Base-by-base conservation (phyloP, 1,284 basidiomycete genomes). In the Rugosomyces carneus region DNA sequence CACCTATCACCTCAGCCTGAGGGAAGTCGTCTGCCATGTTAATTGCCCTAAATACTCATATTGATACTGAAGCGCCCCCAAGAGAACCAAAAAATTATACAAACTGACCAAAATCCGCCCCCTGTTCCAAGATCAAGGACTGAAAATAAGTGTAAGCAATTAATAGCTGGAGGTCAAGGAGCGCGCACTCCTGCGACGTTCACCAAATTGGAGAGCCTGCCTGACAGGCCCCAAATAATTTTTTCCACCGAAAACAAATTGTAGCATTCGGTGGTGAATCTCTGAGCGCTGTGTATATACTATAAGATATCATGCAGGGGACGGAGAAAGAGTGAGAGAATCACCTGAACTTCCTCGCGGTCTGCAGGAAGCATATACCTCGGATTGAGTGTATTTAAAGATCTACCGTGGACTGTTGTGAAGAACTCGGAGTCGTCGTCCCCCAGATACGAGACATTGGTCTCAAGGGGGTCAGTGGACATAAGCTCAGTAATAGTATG, bases 101-200 rank as follows among this genome's bases (percentile, higher is more conserved):
- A 32, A 10, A 29, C 66, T 49, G 45, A 80, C 80, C 81, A 84
- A 27, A 65, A 60, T 7, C 82, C 81, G 9, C 70, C 72, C 11
- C 81, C 81, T 2, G 81, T 83, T n/a, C 81, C 81, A 48, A 84
- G 64, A 62, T 84, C 81, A 32, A 84, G 73, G 35, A 84, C 71
- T 62, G 62, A 37, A 55, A 37, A 23, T 61, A 38, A 5, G 13
- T 60, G 62, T 7, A 16, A 26, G 58, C 50, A 9, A 18, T n/a
- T 11, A 27, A 1, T 15, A 15, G 19, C 51, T 59, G 10, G 60
- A 56, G 24, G 3, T 23, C 45, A 34, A 49, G 21, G 19, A n/a
- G 5, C 16, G 5, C 61, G 37, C 49, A 66, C 71, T 61, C 63
- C 68, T 60, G 40, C 71, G 65, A 41, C 69, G 67, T 49, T 68